These are phyloP conservation scores for Aspergillus heteromorphus DNA, from an alignment of 495 filamentous ascomycete species.

Conservation along the genomic window DNA sequence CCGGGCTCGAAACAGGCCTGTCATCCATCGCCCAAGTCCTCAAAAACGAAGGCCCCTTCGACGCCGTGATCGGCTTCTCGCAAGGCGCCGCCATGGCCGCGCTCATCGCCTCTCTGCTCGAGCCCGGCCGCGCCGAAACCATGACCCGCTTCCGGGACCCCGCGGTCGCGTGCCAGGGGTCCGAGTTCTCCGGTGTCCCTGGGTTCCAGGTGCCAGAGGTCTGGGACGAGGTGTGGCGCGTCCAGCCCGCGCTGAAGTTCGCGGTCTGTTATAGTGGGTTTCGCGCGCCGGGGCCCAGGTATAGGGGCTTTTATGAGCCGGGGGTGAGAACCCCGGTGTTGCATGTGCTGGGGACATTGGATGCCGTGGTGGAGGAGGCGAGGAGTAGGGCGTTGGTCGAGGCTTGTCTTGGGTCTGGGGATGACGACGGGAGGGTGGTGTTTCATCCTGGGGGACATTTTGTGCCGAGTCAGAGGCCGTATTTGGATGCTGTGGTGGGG, in stretches of 20 bases:
- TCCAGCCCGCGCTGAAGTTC: slow-evolving; percentile 65
- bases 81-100: slow-evolving; percentile 63
- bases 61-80: slow-evolving; percentile 72
- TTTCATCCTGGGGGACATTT: slow-evolving; percentile 93
- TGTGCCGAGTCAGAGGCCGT: slow-evolving; percentile 75
- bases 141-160: slow-evolving; percentile 34
- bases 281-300: slow-evolving; percentile 55
- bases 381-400: slow-evolving; percentile 61
- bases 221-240: slow-evolving; percentile 24
- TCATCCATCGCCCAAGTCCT: slow-evolving; percentile 53
- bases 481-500: slow-evolving; percentile 63
- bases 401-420: slow-evolving; percentile 52
- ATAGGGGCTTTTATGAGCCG: slow-evolving; percentile 69
- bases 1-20: slow-evolving; percentile 61
- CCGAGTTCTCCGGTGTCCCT: slow-evolving; percentile 15
- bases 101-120: slow-evolving; percentile 64
- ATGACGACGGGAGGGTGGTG: slow-evolving; percentile 57
- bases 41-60: slow-evolving; percentile 53
- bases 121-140: slow-evolving; percentile 43
- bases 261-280: slow-evolving; percentile 78
- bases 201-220: slow-evolving; percentile 44
- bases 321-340: slow-evolving; percentile 69
- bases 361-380: slow-evolving; percentile 81
- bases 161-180: slow-evolving; percentile 1
- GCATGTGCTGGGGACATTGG: slow-evolving; percentile 78